Conservation (phyloP, 2,329 filamentous ascomycete genomes). For the Fusarium graminum region DNA sequence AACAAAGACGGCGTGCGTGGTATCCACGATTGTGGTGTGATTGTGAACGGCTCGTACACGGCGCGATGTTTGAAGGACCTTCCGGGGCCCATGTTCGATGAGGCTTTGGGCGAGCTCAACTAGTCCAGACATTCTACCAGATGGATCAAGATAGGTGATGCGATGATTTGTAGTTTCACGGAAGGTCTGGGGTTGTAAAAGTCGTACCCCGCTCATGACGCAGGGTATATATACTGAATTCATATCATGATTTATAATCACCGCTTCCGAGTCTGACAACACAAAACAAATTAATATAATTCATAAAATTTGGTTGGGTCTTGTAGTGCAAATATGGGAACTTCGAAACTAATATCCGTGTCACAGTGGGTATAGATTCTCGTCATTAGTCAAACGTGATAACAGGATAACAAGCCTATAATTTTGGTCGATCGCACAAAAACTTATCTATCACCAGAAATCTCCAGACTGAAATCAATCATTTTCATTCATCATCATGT, state of each 20-base stretch:
- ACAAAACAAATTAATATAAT: neutral
- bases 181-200: neutral
- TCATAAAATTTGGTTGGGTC: no score
- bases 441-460: no score
- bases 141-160: neutral
- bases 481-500: neutral
- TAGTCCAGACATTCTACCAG: neutral
- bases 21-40: constrained; percentile 54
- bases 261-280: neutral
- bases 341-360: no score
- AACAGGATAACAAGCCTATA: no score
- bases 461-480: no score
- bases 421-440: no score
- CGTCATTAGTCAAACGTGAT: no score
- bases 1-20: constrained; percentile 54
- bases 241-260: constrained; percentile 41
- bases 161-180: neutral
- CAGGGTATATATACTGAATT: neutral
- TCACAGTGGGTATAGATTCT: no score
- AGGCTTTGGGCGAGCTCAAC: constrained; percentile 28
- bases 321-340: no score
- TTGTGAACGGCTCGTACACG: constrained; percentile 54
- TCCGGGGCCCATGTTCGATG: constrained; percentile 40
- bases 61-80: constrained; percentile 43
- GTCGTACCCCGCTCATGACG: constrained; percentile 43